phyloP scores from a whole-genome alignment of 345 rosid species.

The Abelmoschus esculentus region DNA sequence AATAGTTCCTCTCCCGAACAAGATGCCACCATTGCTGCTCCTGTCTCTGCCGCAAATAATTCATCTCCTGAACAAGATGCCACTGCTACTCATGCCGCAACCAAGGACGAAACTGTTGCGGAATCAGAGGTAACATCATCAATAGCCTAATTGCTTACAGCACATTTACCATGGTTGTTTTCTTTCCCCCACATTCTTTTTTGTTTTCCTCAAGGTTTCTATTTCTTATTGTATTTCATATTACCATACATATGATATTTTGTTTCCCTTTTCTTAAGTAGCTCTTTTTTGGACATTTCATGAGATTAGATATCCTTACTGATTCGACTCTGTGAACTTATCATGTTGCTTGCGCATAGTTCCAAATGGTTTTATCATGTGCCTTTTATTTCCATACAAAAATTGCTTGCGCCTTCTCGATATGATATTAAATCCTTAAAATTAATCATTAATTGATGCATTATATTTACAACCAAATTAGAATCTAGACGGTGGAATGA shows the following conservation, averaged over 20 bases:
- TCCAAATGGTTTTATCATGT: not conserved
- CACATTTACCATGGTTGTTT: not conserved
- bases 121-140: slow-evolving; percentile 25
- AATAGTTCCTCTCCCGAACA: not conserved
- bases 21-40: slow-evolving; percentile 14
- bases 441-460: no score
- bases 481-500: no score
- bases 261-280: not conserved
- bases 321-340: not conserved
- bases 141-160: slow-evolving; percentile 19
- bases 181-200: slow-evolving; percentile 13
- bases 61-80: slow-evolving; percentile 12
- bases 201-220: slow-evolving; percentile 3
- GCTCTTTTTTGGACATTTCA: not conserved
- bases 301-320: not conserved
- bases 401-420: no score
- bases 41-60: not conserved
- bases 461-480: no score
- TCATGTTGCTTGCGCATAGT: not conserved
- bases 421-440: no score
- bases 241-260: not conserved
- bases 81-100: not conserved
- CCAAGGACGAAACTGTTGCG: slow-evolving; percentile 18
- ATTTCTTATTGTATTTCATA: not conserved
- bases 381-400: not conserved